A percentile compares a stretch with the other conserved stretches of the same genome.
These are phyloP conservation scores for Diaporthe vexans DNA, from an alignment of 2,329 filamentous ascomycete genomes.

Conservation along the genomic window DNA sequence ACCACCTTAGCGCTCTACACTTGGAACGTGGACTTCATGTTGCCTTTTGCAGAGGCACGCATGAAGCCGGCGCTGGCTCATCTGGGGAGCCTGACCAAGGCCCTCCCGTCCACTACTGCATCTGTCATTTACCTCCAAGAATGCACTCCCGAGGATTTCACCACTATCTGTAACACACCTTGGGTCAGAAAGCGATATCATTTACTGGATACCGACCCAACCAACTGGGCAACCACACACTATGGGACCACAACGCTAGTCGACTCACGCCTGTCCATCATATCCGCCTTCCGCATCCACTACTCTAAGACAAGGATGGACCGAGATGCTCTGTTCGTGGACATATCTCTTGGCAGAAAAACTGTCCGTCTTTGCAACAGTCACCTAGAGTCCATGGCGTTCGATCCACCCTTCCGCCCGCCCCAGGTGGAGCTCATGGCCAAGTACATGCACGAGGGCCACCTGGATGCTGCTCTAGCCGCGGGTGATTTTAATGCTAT, in stretches of 20 bases:
- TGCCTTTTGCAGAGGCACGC: conserved; percentile 49
- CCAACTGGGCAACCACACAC: conserved; percentile 58
- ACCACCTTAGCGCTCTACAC: conserved; percentile 49
- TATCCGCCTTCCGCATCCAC: conserved; percentile 63
- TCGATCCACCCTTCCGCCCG: conserved; percentile 63
- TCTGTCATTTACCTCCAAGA: conserved; percentile 66
- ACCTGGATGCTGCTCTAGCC: conserved; percentile 58
- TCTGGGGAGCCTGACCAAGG: conserved; percentile 43
- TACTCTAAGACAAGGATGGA: conserved; percentile 64
- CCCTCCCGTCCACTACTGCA: conserved; percentile 43
- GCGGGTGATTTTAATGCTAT: conserved; percentile 73
- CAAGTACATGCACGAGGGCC: conserved; percentile 55
- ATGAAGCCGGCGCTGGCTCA: conserved; percentile 52
- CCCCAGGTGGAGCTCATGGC: conserved; percentile 61
- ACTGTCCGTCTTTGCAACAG: conserved; percentile 66
- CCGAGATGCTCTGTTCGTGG: conserved; percentile 69
- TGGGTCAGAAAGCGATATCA: conserved; percentile 65
- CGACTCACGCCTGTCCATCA: conserved; percentile 60
- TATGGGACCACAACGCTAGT: conserved; percentile 69
- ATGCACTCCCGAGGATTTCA: conserved; percentile 61
- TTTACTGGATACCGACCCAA: conserved; percentile 60
- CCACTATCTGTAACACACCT: conserved; percentile 55
- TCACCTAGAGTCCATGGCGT: conserved; percentile 68
- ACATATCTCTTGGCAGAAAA: conserved; percentile 53
- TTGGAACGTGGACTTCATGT: conserved; percentile 57